These are phyloP conservation scores for Singerocomus rubriflavus DNA, from an alignment of 1,284 basidiomycete genomes.

Conservation along the genomic window DNA sequence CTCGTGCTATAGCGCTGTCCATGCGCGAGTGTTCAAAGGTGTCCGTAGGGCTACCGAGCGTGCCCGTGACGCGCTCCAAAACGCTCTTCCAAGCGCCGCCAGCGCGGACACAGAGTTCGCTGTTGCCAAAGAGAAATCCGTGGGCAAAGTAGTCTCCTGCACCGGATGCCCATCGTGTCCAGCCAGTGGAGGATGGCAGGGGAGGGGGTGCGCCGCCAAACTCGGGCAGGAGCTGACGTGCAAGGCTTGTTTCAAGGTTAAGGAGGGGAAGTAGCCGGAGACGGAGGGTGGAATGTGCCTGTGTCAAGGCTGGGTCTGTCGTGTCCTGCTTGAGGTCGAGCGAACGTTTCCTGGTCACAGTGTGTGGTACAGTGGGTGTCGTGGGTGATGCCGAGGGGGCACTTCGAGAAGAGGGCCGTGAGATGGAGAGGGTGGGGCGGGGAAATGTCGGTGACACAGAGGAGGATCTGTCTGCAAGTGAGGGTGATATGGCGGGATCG, in stretches of 20 bases:
- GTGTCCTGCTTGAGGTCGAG: background rate
- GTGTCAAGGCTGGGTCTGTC: conserved; percentile 20
- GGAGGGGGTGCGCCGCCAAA: conserved; percentile 7
- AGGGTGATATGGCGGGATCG: too few relatives aligned
- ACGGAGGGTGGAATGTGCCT: conserved; percentile 30
- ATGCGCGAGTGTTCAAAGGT: background rate
- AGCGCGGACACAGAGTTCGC: conserved; percentile 53
- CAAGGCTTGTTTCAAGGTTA: conserved; percentile 53
- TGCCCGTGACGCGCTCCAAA: conserved; percentile 26
- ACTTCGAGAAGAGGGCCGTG: too few relatives aligned
- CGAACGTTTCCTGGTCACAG: too few relatives aligned
- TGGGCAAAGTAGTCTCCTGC: background rate
- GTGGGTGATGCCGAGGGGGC: too few relatives aligned
- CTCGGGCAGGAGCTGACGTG: conserved; percentile 41
- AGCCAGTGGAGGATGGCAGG: conserved; percentile 14
- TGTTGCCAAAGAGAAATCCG: conserved; percentile 3
- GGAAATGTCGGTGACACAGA: too few relatives aligned
- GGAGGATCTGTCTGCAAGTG: too few relatives aligned
- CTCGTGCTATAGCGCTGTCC: background rate
- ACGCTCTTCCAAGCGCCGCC: conserved; percentile 55
- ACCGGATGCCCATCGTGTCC: conserved; percentile 28
- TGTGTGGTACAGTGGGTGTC: too few relatives aligned
- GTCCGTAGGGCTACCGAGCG: background rate
- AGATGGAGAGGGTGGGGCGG: too few relatives aligned
- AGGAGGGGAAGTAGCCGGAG: conserved; percentile 58